Evolutionary conservation across 225 moss, liverwort and hornwort genomes (phyloP).

Genomic region (Physcomitrium patens): DNA sequence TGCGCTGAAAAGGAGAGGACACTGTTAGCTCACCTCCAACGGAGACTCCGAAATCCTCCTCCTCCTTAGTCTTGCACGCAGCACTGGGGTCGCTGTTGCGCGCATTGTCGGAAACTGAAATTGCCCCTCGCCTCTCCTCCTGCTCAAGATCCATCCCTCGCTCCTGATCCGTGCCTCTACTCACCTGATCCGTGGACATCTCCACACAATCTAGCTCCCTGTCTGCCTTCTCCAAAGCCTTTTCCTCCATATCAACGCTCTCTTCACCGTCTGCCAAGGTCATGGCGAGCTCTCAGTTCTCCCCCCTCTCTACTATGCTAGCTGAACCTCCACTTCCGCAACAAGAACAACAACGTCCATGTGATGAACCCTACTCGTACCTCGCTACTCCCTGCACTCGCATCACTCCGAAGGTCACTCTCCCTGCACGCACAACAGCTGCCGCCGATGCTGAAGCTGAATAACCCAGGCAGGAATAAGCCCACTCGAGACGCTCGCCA

Average conservation of each 20-base stretch:
- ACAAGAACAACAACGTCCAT: slow-evolving; percentile 17
- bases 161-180: slow-evolving; percentile 30
- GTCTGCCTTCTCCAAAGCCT: slow-evolving; percentile 18
- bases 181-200: slow-evolving; percentile 36
- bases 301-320: background rate
- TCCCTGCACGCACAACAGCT: slow-evolving; percentile 27
- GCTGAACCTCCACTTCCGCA: slow-evolving; percentile 22
- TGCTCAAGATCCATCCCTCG: slow-evolving; percentile 46
- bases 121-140: slow-evolving; percentile 26
- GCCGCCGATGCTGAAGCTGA: slow-evolving; percentile 21
- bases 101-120: slow-evolving; percentile 58
- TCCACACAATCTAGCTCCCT: slow-evolving; percentile 44
- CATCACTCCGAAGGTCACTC: background rate
- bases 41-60: slow-evolving; percentile 46
- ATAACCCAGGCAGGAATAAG: slow-evolving; percentile 14
- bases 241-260: slow-evolving; percentile 20
- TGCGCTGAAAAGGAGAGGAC: background rate
- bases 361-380: background rate
- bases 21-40: slow-evolving; percentile 47
- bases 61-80: slow-evolving; percentile 21
- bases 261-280: slow-evolving; percentile 48
- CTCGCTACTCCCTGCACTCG: background rate
- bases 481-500: slow-evolving; percentile 34
- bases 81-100: slow-evolving; percentile 21
- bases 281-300: slow-evolving; percentile 33